A percentile compares a stretch with the other conserved stretches of the same genome.
Evolutionary conservation across 805 yeast species (phyloP).

Genomic region (Candida saitoana): DNA sequence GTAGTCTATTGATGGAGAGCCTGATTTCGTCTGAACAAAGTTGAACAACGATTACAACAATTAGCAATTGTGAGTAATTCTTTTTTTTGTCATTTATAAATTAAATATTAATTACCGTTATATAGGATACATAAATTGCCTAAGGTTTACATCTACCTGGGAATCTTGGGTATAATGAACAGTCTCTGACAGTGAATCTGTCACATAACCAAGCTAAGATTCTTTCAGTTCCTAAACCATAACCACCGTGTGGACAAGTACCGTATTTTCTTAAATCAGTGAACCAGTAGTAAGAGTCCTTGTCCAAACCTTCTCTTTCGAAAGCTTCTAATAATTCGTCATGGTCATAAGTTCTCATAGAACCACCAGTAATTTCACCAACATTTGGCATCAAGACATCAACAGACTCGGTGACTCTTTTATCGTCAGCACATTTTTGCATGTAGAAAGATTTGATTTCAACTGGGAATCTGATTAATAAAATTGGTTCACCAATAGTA

Average conservation of each 20-base stretch:
- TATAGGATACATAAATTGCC: not conserved
- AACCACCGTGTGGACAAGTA: conserved; percentile 98
- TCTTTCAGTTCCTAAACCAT: conserved; percentile 97
- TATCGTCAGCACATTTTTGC: conserved; percentile 87
- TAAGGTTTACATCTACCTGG: conserved; percentile 97
- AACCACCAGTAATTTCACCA: conserved; percentile 98
- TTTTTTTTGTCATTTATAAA: no score
- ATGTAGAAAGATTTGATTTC: conserved; percentile 97
- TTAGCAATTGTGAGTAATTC: no score
- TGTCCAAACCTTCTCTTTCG: conserved; percentile 85
- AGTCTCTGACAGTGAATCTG: conserved; percentile 97
- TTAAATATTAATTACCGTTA: not conserved
- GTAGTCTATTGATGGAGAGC: no score
- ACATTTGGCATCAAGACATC: conserved; percentile 99
- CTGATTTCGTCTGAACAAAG: no score
- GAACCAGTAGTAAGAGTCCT: conserved; percentile 91
- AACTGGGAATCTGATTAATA: conserved; percentile 91
- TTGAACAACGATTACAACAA: no score
- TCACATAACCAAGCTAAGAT: conserved; percentile 97
- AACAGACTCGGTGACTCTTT: conserved; percentile 94
- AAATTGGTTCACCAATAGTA: conserved; percentile 85
- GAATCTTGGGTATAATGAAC: conserved; percentile 96
- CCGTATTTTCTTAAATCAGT: conserved; percentile 95
- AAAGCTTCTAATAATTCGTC: conserved; percentile 87
- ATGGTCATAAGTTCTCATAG: conserved; percentile 86